phyloP scores from a whole-genome alignment of 2,329 filamentous ascomycete species.

The Acephala macrosclerotiorum region DNA sequence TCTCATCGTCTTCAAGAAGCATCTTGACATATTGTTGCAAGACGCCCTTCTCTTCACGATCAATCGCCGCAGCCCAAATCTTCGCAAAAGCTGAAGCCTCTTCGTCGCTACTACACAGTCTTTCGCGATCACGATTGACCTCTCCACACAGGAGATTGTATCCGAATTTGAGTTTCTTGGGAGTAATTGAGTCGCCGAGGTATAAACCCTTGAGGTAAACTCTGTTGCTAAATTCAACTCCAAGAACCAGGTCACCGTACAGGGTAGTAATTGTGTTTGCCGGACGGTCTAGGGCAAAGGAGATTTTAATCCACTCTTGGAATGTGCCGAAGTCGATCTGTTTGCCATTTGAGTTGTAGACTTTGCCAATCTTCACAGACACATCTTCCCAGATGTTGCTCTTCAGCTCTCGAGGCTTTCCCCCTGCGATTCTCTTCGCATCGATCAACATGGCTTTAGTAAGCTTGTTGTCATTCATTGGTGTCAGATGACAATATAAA shows the following conservation, averaged over 20 bases:
- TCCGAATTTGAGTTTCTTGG: constrained; percentile 22
- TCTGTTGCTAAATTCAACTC: constrained; percentile 10
- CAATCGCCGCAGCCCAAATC: constrained; percentile 30
- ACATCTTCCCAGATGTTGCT: constrained; percentile 33
- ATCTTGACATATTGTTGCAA: constrained; percentile 33
- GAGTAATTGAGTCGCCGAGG: constrained; percentile 1
- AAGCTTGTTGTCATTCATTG: constrained; percentile 12
- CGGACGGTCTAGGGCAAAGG: constrained; percentile 25
- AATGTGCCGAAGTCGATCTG: constrained; percentile 16
- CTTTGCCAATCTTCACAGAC: constrained; percentile 30
- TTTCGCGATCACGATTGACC: constrained; percentile 31
- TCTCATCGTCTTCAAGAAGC: constrained; percentile 27
- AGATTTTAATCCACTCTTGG: constrained; percentile 28
- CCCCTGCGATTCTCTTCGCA: not conserved
- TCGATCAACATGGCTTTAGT: not conserved
- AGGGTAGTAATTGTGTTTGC: constrained; percentile 17
- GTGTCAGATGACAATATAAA: constrained; percentile 25
- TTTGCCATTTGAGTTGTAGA: constrained; percentile 6
- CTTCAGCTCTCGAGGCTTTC: constrained; percentile 14
- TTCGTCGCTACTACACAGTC: constrained; percentile 12
- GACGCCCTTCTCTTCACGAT: not conserved
- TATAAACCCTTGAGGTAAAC: constrained; percentile 35
- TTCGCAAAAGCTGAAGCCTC: constrained; percentile 17
- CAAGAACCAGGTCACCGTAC: constrained; percentile 25
- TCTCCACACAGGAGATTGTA: constrained; percentile 28